These are phyloP conservation scores for Cyberlindnera sargentensis DNA, from an alignment of 805 yeast genomes.

Conservation along the genomic window DNA sequence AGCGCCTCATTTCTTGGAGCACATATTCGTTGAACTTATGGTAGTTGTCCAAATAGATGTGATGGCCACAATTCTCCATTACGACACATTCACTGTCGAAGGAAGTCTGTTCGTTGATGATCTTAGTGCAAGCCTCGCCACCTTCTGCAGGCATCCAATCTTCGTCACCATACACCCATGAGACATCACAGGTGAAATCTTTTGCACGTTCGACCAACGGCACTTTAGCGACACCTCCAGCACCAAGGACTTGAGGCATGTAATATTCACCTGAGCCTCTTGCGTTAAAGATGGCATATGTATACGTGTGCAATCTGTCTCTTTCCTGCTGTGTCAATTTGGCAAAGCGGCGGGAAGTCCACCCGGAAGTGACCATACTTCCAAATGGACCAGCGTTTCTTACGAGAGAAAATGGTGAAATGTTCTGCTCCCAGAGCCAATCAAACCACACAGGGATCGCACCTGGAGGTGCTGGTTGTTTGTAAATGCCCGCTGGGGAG, in stretches of 20 bases:
- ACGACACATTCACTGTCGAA: constrained; percentile 29
- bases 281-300: constrained; percentile 79
- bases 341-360: constrained; percentile 81
- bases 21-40: constrained; percentile 45
- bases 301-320: constrained; percentile 62
- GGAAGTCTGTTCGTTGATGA: constrained; percentile 17
- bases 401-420: constrained; percentile 80
- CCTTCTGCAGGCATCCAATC: constrained; percentile 58
- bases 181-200: constrained; percentile 47
- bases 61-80: constrained; percentile 65
- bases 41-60: constrained; percentile 66
- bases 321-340: constrained; percentile 38
- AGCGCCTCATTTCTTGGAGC: constrained; percentile 41
- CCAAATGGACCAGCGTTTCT: constrained; percentile 78
- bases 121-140: constrained; percentile 27
- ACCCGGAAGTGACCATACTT: constrained; percentile 77
- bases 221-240: constrained; percentile 84
- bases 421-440: constrained; percentile 76
- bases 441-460: constrained; percentile 71
- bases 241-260: constrained; percentile 73
- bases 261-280: constrained; percentile 93
- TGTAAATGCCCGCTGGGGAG: constrained; percentile 83
- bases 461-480: constrained; percentile 34
- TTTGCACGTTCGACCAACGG: constrained; percentile 49
- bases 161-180: constrained; percentile 81